These are phyloP conservation scores for Penicillium sp. DNA, from an alignment of 2,329 filamentous ascomycete species.

Conservation along the genomic window DNA sequence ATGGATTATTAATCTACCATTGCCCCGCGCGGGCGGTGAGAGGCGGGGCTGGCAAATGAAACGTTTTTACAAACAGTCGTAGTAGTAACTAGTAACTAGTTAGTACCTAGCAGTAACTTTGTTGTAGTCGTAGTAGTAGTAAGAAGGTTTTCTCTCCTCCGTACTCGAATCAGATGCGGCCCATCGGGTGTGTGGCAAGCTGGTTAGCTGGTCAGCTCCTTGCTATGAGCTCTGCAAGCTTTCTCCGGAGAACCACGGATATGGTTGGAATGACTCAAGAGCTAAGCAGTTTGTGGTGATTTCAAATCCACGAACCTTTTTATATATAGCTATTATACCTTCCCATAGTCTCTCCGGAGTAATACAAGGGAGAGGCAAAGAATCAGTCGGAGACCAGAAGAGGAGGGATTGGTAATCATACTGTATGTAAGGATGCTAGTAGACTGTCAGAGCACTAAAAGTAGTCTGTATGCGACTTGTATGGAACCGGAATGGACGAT, in stretches of 20 bases:
- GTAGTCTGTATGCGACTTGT: not conserved
- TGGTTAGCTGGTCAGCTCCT: slow-evolving; percentile 7
- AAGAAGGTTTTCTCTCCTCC: slow-evolving; percentile 1
- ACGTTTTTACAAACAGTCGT: not conserved
- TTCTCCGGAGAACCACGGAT: slow-evolving; percentile 23
- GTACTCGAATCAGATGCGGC: slow-evolving; percentile 9
- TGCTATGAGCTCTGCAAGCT: slow-evolving; percentile 9
- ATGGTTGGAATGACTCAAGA: slow-evolving; percentile 9
- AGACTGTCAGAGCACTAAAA: not conserved
- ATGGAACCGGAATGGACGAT: not conserved
- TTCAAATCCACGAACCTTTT: not conserved
- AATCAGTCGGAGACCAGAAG: not conserved
- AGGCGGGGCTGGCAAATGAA: slow-evolving; percentile 20
- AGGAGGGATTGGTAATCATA: slow-evolving; percentile 5
- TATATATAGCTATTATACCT: not conserved
- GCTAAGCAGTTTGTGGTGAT: not conserved
- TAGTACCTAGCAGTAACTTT: no score
- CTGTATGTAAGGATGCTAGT: not conserved
- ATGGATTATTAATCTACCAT: slow-evolving; percentile 26
- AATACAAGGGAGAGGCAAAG: not conserved
- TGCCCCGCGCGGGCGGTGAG: slow-evolving; percentile 24
- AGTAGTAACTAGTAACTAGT: not conserved
- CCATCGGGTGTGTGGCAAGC: slow-evolving; percentile 7
- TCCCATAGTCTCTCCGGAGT: not conserved
- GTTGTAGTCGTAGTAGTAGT: not conserved